Evolutionary conservation across 306 rosid species (phyloP).

Genomic region (Castanopsis chinensis): DNA sequence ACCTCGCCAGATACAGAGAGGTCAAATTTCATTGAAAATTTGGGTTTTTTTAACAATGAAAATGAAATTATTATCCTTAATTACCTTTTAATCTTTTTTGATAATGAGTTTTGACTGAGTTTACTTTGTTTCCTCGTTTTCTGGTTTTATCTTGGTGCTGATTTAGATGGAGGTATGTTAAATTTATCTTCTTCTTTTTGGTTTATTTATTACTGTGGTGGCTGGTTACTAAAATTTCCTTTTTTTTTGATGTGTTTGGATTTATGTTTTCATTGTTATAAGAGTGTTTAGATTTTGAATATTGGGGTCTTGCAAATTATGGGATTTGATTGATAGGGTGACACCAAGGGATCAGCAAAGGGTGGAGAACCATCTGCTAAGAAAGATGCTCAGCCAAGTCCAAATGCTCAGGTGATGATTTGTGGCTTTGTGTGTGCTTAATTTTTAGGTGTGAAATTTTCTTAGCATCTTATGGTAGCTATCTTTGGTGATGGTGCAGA

Average conservation of each 20-base stretch:
- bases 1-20: slow-evolving; percentile 85
- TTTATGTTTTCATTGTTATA: neutral
- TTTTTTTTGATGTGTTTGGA: neutral
- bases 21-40: slow-evolving; percentile 30
- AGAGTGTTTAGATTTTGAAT: neutral
- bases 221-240: neutral
- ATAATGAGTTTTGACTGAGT: slow-evolving; percentile 29
- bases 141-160: slow-evolving; percentile 33
- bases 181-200: slow-evolving; percentile 9
- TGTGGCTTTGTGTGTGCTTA: neutral
- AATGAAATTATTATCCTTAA: neutral
- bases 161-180: slow-evolving; percentile 88
- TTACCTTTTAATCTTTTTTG: too few species aligned
- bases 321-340: slow-evolving; percentile 61
- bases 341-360: slow-evolving; percentile 85
- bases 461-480: slow-evolving; percentile 13
- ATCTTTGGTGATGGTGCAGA: slow-evolving; percentile 37
- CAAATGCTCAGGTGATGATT: slow-evolving; percentile 62
- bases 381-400: slow-evolving; percentile 67
- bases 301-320: slow-evolving; percentile 13
- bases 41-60: neutral
- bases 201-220: neutral
- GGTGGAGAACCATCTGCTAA: slow-evolving; percentile 78
- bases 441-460: slow-evolving; percentile 4
- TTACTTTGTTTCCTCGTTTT: neutral